These are phyloP conservation scores for Leucosporidium yakuticum DNA, from an alignment of 768 basidiomycete genomes.

Conservation along the genomic window DNA sequence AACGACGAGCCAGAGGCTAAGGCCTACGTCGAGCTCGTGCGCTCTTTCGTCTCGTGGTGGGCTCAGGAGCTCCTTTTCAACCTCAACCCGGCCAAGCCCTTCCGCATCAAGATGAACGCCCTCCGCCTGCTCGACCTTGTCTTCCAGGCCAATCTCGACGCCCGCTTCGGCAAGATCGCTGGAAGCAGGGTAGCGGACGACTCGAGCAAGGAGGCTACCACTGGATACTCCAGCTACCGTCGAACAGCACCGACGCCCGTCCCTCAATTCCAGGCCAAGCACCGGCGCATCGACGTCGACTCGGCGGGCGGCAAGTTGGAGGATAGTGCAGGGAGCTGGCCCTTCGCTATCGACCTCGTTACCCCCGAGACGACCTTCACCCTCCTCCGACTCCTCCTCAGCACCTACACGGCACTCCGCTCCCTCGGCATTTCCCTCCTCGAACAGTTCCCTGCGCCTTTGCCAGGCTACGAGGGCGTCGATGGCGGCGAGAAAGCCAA, in stretches of 20 bases:
- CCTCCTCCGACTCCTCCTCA: constrained; percentile 28
- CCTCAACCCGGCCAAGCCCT: constrained; percentile 29
- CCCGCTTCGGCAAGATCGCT: constrained; percentile 1
- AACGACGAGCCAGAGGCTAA: background rate
- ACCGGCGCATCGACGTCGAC: background rate
- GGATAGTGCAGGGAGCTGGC: constrained; percentile 8
- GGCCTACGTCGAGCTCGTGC: constrained; percentile 19
- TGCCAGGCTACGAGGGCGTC: constrained; percentile 28
- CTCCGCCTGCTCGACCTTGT: constrained; percentile 29
- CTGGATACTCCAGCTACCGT: constrained; percentile 25
- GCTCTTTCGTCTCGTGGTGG: constrained; percentile 10
- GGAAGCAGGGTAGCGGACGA: background rate
- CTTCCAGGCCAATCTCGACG: constrained; percentile 27
- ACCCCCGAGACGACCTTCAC: constrained; percentile 19
- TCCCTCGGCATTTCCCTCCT: constrained; percentile 25
- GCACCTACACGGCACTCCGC: constrained; percentile 31
- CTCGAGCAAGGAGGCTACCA: background rate
- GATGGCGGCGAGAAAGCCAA: constrained; percentile 19
- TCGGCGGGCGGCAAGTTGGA: constrained; percentile 2
- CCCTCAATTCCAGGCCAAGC: constrained; percentile 11
- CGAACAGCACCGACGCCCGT: constrained; percentile 20
- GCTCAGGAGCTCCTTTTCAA: constrained; percentile 12
- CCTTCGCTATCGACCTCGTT: constrained; percentile 21
- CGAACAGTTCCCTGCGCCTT: constrained; percentile 30
- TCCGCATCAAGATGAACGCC: constrained; percentile 31